Evolutionary conservation across 371 early-diverging fungal genomes (phyloP).

Genomic region (Phascolomyces articulosus): DNA sequence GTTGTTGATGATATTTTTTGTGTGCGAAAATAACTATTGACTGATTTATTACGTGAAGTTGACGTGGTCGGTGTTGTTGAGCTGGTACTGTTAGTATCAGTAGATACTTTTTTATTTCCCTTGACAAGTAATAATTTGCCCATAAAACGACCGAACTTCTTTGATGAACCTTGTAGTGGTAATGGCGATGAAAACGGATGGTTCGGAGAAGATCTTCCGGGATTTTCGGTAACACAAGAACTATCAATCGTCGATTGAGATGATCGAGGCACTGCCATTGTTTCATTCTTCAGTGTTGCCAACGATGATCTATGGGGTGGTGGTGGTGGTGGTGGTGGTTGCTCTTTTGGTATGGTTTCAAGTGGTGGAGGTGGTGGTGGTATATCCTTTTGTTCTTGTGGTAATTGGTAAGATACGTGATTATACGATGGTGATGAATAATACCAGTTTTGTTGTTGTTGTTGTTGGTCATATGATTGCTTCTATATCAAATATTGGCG

Average conservation of each 20-base stretch:
- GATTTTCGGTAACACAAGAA: not conserved
- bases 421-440: not conserved
- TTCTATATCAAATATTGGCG: not conserved
- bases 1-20: not conserved
- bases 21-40: not conserved
- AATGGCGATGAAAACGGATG: too few species aligned
- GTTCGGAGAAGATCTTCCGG: not conserved
- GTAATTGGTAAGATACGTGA: not conserved
- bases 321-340: not conserved
- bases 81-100: too few species aligned
- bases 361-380: not conserved
- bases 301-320: constrained; percentile 8
- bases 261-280: not conserved
- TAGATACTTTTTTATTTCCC: not conserved
- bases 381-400: not conserved
- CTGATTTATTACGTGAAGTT: not conserved
- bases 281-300: not conserved
- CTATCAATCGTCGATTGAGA: not conserved
- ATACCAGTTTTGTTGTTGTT: not conserved
- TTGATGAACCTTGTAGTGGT: not conserved
- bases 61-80: not conserved
- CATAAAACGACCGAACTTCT: constrained; percentile 39
- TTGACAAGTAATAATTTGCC: constrained; percentile 30
- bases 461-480: not conserved
- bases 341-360: not conserved